Conservation (phyloP, 164 flowering plant genomes). For the Piper betle region DNA sequence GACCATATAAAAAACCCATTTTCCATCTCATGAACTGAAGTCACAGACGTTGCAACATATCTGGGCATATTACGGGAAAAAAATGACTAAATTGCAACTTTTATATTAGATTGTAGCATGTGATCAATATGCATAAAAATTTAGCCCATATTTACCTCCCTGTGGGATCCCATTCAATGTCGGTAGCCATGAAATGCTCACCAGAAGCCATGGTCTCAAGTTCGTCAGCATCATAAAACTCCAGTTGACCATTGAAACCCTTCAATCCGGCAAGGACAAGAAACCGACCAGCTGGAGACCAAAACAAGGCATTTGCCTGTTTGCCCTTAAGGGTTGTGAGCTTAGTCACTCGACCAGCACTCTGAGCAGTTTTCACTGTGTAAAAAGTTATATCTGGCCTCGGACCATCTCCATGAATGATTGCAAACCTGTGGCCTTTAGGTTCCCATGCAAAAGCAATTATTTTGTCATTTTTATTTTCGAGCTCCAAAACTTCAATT, state of each 20-base stretch:
- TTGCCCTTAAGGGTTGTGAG: slow-evolving; percentile 81
- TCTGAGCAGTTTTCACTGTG: slow-evolving; percentile 50
- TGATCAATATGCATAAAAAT: too few species aligned
- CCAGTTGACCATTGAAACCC: slow-evolving; percentile 85
- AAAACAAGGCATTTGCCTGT: slow-evolving; percentile 92
- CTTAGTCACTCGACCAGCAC: slow-evolving; percentile 63
- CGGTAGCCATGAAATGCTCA: slow-evolving; percentile 96
- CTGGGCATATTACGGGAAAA: slow-evolving; percentile 24
- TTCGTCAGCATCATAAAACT: slow-evolving; percentile 91
- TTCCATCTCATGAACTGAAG: slow-evolving; percentile 98
- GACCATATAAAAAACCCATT: slow-evolving; percentile 98
- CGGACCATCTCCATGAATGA: slow-evolving; percentile 87
- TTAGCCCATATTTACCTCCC: slow-evolving; percentile 51
- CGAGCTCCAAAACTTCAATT: slow-evolving; percentile 95
- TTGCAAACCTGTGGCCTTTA: slow-evolving; percentile 93
- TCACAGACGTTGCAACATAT: slow-evolving; percentile 89
- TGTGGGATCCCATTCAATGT: slow-evolving; percentile 97
- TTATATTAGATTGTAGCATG: background rate
- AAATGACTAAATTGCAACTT: background rate
- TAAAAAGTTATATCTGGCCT: slow-evolving; percentile 67
- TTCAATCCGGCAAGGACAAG: slow-evolving; percentile 83
- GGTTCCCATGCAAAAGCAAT: slow-evolving; percentile 99
- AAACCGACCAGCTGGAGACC: slow-evolving; percentile 87
- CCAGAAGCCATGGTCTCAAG: slow-evolving; percentile 91
- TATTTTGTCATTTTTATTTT: slow-evolving; percentile 92